Base-by-base conservation (phyloP, 2,329 filamentous ascomycete genomes). In the Neocucurbitaria cava region DNA sequence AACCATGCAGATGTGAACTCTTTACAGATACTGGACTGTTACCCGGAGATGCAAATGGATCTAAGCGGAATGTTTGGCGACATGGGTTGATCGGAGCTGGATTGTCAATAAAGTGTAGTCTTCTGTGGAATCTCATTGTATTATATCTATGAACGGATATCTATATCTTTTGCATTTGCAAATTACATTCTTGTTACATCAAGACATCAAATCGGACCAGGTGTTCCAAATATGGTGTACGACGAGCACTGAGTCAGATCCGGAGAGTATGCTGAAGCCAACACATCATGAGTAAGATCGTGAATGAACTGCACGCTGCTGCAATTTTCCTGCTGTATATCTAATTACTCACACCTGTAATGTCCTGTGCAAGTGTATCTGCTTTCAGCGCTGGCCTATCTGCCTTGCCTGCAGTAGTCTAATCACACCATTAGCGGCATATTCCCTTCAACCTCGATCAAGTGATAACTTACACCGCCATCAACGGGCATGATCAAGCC, bases 371-470 rank as follows among this genome's bases (percentile, higher is more conserved):
- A 5, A 61, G 28, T 20, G 36, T 44, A 33, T 65, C 64, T 15
- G 47, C 59, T 39, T 66, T 66, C 41, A 68, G 46, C 3, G 63
- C 64, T 10, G 64, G 64, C 24, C 64, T 56, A 39, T 66, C 63
- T 13, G 64, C 61, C 35, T 64, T 68, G 35, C 64, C 64, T 21
- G 64, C 64, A 15, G 63, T 68, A 10, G 64, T 68, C 63, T 66
- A 21, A 30, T 13, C 9, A 24, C 6, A 44, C 30, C 26, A 24
- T 38, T 38, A 38, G 21, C 9, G 28, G 11, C 28, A 31, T 31
- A 20, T 24, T 26, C 38, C 5, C 3, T 13, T 31, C 28, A 31
- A 31, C 8, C 28, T 31, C 5, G 9, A 13, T 31, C 11, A 3
- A 11, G 13, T 31, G 28, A 15, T 3, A 31, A 62, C 61, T 54